phyloP scores from a whole-genome alignment of 1,284 basidiomycete genomes.

The Veloporphyrellus conicus region DNA sequence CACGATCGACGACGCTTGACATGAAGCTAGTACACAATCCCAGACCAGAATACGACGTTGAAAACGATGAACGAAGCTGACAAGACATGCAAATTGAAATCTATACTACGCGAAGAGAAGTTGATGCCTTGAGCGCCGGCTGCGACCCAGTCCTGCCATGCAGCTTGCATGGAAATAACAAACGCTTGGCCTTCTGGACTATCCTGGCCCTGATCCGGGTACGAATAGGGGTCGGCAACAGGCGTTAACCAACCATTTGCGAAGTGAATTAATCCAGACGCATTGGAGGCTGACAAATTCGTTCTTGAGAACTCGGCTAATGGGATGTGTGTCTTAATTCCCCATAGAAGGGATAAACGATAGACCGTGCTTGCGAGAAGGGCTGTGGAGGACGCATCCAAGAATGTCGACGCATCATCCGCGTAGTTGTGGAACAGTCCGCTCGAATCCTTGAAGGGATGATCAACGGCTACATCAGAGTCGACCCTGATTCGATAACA shows the following conservation, averaged over 20 bases:
- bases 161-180: conserved; percentile 64
- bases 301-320: conserved; percentile 55
- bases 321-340: conserved; percentile 48
- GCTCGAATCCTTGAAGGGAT: conserved; percentile 40
- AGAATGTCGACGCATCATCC: conserved; percentile 57
- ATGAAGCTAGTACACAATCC: too few species aligned
- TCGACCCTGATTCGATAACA: conserved; percentile 13
- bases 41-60: neutral
- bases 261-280: conserved; percentile 35
- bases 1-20: too few species aligned
- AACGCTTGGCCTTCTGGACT: conserved; percentile 70
- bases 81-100: neutral
- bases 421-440: conserved; percentile 77
- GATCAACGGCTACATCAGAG: neutral
- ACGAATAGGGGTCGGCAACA: conserved; percentile 67
- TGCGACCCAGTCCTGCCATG: conserved; percentile 65
- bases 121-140: conserved; percentile 48
- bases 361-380: conserved; percentile 78
- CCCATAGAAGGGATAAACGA: conserved; percentile 54
- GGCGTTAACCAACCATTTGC: conserved; percentile 60
- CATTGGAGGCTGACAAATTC: conserved; percentile 40
- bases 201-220: conserved; percentile 42
- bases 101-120: conserved; percentile 7
- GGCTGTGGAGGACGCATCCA: conserved; percentile 72
- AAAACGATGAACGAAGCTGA: neutral